A percentile compares a stretch with the other conserved stretches of the same genome.
These are phyloP conservation scores for Amanita rubescens DNA, from an alignment of 768 basidiomycete species.

Conservation along the genomic window DNA sequence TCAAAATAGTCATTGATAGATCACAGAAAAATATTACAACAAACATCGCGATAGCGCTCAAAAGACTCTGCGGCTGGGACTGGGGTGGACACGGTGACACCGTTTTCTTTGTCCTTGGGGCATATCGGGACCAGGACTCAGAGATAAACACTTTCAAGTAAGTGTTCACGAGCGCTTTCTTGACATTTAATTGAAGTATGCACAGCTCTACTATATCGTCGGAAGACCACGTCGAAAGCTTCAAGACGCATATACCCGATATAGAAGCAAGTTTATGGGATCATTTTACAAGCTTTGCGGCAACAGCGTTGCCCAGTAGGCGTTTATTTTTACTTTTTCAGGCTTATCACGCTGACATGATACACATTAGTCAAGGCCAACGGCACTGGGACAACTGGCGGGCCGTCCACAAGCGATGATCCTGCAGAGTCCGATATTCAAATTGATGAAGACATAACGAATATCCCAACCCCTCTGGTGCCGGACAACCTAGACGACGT, in stretches of 20 bases:
- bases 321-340: neutral
- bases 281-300: neutral
- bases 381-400: neutral
- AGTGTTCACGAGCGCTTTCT: neutral
- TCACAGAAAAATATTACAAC: too few species aligned
- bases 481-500: too few species aligned
- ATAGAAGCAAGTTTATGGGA: neutral
- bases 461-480: too few species aligned
- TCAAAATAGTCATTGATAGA: too few species aligned
- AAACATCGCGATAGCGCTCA: neutral
- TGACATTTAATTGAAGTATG: neutral
- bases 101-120: neutral
- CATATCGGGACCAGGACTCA: neutral
- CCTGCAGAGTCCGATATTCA: too few species aligned
- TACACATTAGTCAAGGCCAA: neutral
- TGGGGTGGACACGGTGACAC: neutral
- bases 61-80: neutral
- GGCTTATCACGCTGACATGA: too few species aligned
- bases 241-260: neutral
- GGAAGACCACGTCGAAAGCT: neutral
- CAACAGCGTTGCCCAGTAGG: neutral
- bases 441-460: too few species aligned
- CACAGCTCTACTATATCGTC: neutral
- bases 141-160: neutral
- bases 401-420: too few species aligned